Conservation (phyloP, 495 filamentous ascomycete genomes). For the Physcia stellaris region DNA sequence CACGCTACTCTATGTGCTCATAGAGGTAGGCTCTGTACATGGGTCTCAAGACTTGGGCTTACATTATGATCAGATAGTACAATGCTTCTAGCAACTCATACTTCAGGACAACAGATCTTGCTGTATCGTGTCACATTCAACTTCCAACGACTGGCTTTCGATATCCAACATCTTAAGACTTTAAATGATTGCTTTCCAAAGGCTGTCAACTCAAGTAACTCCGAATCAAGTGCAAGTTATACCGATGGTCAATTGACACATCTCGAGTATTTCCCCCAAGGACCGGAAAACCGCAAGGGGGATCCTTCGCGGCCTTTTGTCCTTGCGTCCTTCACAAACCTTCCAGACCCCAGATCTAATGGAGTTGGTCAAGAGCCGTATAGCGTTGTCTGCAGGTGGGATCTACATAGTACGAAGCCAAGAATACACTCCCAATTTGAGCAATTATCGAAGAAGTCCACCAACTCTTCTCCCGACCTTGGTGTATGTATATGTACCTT, state of each 20-base stretch:
- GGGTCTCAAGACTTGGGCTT: not conserved
- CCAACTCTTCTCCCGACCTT: constrained; percentile 24
- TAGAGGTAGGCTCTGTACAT: constrained; percentile 33
- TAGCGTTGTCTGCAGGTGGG: constrained; percentile 66
- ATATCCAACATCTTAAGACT: constrained; percentile 33
- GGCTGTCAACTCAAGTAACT: constrained; percentile 21
- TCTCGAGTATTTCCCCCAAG: constrained; percentile 50
- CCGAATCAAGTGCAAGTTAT: constrained; percentile 22
- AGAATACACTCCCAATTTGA: constrained; percentile 60
- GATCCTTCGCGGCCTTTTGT: constrained; percentile 45
- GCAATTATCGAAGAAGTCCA: constrained; percentile 53
- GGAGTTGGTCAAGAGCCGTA: constrained; percentile 45
- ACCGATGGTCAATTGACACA: constrained; percentile 46
- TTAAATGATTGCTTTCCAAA: constrained; percentile 31
- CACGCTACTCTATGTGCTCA: constrained; percentile 71
- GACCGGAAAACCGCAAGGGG: constrained; percentile 35
- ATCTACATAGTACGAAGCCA: constrained; percentile 45
- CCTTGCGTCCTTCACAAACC: constrained; percentile 55
- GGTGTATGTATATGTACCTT: constrained; percentile 12
- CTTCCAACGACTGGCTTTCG: constrained; percentile 33
- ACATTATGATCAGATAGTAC: not conserved
- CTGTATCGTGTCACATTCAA: constrained; percentile 45
- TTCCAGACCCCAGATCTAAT: constrained; percentile 32
- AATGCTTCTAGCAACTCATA: constrained; percentile 47
- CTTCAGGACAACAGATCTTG: constrained; percentile 50